phyloP scores from a whole-genome alignment of 2,329 filamentous ascomycete species.

The Verticillium albo-atrum region DNA sequence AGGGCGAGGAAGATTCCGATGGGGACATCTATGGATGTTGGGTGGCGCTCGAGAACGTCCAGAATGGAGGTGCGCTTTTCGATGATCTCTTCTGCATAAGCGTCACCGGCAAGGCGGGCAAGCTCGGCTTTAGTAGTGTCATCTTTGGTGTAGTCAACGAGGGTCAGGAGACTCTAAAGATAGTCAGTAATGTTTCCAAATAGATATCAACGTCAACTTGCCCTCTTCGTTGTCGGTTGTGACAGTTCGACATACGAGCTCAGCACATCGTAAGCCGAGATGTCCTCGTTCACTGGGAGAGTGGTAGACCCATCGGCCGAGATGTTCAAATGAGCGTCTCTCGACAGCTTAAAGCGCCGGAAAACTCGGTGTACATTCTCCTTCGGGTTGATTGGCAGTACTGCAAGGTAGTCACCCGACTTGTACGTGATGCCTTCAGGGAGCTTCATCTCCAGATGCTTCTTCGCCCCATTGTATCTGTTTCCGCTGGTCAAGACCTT shows the following conservation, averaged over 20 bases:
- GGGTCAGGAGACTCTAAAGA: fast-evolving
- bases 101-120: constrained; percentile 27
- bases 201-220: constrained; percentile 34
- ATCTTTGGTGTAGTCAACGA: constrained; percentile 26
- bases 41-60: constrained; percentile 57
- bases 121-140: constrained; percentile 25
- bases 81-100: constrained; percentile 32
- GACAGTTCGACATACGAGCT: constrained; percentile 68
- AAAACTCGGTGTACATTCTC: constrained; percentile 59
- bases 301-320: constrained; percentile 42
- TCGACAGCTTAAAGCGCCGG: constrained; percentile 60
- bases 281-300: constrained; percentile 49
- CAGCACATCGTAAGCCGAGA: constrained; percentile 61
- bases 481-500: too few species aligned
- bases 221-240: constrained; percentile 68
- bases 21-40: constrained; percentile 44
- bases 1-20: constrained; percentile 59
- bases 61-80: constrained; percentile 50
- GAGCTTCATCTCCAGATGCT: constrained; percentile 62
- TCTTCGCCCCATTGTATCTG: constrained; percentile 60
- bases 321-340: constrained; percentile 65
- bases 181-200: too few species aligned
- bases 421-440: constrained; percentile 63
- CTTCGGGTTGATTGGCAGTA: constrained; percentile 66
- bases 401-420: constrained; percentile 71